Evolutionary conservation across 148 eudicot genomes (phyloP), one percentile per base, ranked within the genome.

Genomic region (Vaccinium corymbosum): DNA sequence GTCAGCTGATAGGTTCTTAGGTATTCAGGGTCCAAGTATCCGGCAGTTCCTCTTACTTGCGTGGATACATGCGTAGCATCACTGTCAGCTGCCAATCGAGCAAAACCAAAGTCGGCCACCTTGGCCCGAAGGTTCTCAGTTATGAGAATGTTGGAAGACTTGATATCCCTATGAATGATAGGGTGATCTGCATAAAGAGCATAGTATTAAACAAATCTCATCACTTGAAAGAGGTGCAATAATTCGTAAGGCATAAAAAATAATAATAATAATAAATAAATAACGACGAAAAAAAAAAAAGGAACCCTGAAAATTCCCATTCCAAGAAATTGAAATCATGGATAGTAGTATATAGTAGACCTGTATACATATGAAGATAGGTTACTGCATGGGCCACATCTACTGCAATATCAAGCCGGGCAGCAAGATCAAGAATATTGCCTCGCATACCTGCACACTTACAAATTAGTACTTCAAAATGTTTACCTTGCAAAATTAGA

Each of bases 41-140:
- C 99, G 12, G 98, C 98, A 27, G 99, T 96, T 86, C 99, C 99
- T 91, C 94, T 96, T 38, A 96, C 94, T 89, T 94, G 95, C 62
- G 99, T 96, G 15, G 92, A 93, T 20, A 94, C 92, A 88, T 96
- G 99, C 78, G 98, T 94, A 11, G 79, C 87, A 62, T 94, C 94
- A 78, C 81, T 86, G 70, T 92, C 98, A 22, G 93, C 86, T 25
- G 87, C 97, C 87, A 93, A 12, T 80, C 97, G 85, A 0, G 99
- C 95, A 91, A 96, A 96, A 10, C 99, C 99, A 83, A 96, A 95
- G 88, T 95, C 98, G 10, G 98, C 95, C 57, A 95, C 98, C 85
- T 81, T 81, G 55, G 83, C 83, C 3, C 83, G 74, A 49, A 64
- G 83, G 57, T 62, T 81, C 38, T 81, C 57, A 55, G 74, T 79